Base-by-base conservation (phyloP, 768 basidiomycete species). In the Tricholoma flavovirens region DNA sequence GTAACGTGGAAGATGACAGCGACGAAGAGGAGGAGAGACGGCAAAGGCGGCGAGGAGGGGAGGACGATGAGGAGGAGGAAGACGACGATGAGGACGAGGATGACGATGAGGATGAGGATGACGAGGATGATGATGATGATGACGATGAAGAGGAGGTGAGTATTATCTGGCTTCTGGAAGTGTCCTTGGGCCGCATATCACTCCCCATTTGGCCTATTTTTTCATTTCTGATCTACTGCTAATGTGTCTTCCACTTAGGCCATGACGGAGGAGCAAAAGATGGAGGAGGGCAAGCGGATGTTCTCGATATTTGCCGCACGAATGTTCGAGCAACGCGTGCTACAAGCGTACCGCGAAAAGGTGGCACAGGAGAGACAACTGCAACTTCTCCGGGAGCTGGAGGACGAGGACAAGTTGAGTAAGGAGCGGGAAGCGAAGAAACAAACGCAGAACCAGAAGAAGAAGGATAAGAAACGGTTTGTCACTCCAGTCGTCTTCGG, bases 261-360 rank as follows among this genome's bases (percentile, higher is more conserved):
- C 48, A 83, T 96, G 82, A 94, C 95, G 2, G 95, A 98, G 70
- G 90, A 93, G 71, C 92, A 98, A 74, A 95, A 96, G 74, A 95
- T 96, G 89, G 96, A 98, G 72, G 97, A 98, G 74, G 97, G 97
- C 62, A 93, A 95, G 71, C 84, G 92, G 51, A 99, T 99, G 97
- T 99, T 99, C 77, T 94, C 93, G 61, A 97, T 99, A 72, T 99
- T 99, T 65, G 97, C 97, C 14, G 97, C 97, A 42, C 85, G 97
- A 53, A 97, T 98, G 95, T 98, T 99, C 70, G 97, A 99, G 74
- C 96, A 98, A 72, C 87, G 97, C 21, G 97, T 98, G 36, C 83
- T 97, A 54, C 89, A 93, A 65, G 93, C 96, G 12, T 98, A 96
- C 67, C 88, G 96, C 35, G 96, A 98, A 74, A 88, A 91, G 71